phyloP scores from a whole-genome alignment of 108 stramenopile genomes.

The Cyclotella distinguenda region DNA sequence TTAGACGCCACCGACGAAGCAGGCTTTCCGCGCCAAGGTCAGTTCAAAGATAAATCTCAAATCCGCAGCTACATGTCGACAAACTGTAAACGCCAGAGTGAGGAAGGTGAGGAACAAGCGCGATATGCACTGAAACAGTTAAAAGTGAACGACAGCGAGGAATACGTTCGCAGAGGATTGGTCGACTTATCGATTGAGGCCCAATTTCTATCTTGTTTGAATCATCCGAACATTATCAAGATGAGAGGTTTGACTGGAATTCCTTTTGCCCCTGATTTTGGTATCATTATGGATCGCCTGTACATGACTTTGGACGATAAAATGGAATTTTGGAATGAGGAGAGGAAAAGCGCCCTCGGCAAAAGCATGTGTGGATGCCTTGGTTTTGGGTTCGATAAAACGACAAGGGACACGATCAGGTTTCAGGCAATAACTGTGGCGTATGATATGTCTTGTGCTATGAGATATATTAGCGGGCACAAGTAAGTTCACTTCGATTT shows the following conservation, averaged over 20 bases:
- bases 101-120: constrained; percentile 2
- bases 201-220: constrained; percentile 58
- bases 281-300: constrained; percentile 63
- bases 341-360: constrained; percentile 25
- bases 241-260: constrained; percentile 57
- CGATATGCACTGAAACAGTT: constrained; percentile 46
- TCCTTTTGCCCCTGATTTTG: constrained; percentile 51
- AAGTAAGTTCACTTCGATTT: constrained; percentile 40
- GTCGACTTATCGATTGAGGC: constrained; percentile 74
- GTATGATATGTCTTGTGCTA: constrained; percentile 58
- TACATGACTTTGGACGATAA: constrained; percentile 54
- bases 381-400: constrained; percentile 11
- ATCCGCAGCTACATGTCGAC: constrained; percentile 36
- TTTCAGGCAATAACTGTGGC: constrained; percentile 29
- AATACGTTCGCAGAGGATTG: constrained; percentile 30
- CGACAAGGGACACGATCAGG: not conserved
- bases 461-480: constrained; percentile 55
- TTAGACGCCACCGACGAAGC: constrained; percentile 32
- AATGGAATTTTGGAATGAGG: constrained; percentile 52
- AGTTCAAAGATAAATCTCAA: constrained; percentile 25
- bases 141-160: constrained; percentile 10
- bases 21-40: constrained; percentile 22
- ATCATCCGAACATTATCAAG: constrained; percentile 70
- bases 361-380: constrained; percentile 29
- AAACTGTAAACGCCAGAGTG: constrained; percentile 22